Evolutionary conservation across 345 rosid genomes (phyloP).

Genomic region (Abelmoschus esculentus): DNA sequence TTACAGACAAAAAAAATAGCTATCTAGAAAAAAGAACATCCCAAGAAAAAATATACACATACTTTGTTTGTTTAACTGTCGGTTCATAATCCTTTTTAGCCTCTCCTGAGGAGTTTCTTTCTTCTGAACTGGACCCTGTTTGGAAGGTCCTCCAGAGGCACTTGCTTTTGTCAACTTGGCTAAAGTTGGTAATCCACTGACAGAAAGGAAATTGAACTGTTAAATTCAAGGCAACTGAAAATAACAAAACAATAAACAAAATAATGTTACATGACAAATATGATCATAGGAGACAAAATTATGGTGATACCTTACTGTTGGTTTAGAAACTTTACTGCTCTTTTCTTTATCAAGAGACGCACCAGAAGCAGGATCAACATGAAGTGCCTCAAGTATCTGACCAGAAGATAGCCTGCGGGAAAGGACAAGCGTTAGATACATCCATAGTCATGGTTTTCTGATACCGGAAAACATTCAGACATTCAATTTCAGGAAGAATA

Average conservation of each 20-base stretch:
- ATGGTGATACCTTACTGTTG: conserved; percentile 45
- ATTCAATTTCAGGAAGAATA: conserved; percentile 25
- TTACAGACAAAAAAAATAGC: not conserved
- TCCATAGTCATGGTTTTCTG: conserved; percentile 14
- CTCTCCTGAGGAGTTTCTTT: conserved; percentile 99
- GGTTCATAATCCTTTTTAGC: conserved; percentile 92
- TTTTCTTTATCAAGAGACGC: conserved; percentile 76
- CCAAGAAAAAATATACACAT: conserved; percentile 15
- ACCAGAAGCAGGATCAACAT: conserved; percentile 97
- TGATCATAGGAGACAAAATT: not conserved
- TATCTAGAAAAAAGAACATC: not conserved
- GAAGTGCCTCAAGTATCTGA: conserved; percentile 88
- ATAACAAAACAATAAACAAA: not conserved
- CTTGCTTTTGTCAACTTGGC: conserved; percentile 72
- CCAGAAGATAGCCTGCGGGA: conserved; percentile 83
- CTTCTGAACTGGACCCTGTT: conserved; percentile 59
- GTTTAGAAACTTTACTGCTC: conserved; percentile 38
- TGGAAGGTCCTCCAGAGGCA: conserved; percentile 43
- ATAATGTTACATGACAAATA: not conserved
- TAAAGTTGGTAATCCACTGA: conserved; percentile 63
- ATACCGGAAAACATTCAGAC: conserved; percentile 16
- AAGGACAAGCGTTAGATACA: conserved; percentile 37
- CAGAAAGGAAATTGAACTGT: conserved; percentile 1
- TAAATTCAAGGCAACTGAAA: not conserved
- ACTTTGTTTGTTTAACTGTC: conserved; percentile 89